Percentiles rank a stretch among this genome's conserved stretches.
These are phyloP conservation scores for Diplodia mutila DNA, from an alignment of 2,329 filamentous ascomycete genomes.

Conservation along the genomic window DNA sequence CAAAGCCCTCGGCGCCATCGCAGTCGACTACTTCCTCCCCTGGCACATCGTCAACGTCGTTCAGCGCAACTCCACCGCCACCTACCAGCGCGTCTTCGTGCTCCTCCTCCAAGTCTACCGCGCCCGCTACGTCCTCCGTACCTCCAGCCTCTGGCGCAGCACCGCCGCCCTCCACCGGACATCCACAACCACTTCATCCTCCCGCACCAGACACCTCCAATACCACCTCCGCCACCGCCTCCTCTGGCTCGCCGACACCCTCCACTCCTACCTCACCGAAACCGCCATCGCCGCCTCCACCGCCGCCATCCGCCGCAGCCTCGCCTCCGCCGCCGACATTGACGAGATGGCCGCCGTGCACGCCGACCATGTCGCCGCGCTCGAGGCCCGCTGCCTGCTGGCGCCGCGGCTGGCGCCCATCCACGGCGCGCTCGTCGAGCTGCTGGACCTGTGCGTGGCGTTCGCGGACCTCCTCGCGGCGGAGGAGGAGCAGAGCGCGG, in stretches of 20 bases:
- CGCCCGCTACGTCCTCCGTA: conserved; percentile 68
- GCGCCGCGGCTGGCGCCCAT: conserved; percentile 71
- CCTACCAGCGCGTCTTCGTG: conserved; percentile 74
- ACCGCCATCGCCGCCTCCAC: conserved; percentile 69
- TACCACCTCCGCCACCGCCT: conserved; percentile 69
- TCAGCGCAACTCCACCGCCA: conserved; percentile 62
- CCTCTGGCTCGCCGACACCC: conserved; percentile 74
- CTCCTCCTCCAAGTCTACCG: conserved; percentile 78
- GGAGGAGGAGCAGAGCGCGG: conserved; percentile 38
- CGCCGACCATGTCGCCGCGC: conserved; percentile 61
- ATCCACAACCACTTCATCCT: conserved; percentile 12
- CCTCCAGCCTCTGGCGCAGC: conserved; percentile 28
- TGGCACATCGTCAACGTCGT: conserved; percentile 74
- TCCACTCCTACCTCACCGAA: conserved; percentile 77
- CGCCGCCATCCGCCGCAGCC: conserved; percentile 57
- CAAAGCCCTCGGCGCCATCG: conserved; percentile 64
- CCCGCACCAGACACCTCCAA: conserved; percentile 1
- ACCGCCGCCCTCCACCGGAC: conserved; percentile 38
- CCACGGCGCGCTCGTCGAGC: conserved; percentile 70
- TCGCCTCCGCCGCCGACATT: conserved; percentile 69
- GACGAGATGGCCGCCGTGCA: conserved; percentile 80
- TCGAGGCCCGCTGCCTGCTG: conserved; percentile 72
- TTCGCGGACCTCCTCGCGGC: conserved; percentile 64
- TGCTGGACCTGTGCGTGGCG: conserved; percentile 74
- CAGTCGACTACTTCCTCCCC: conserved; percentile 63